Percentiles rank a stretch among this genome's conserved stretches.
Conservation (phyloP, 108 stramenopile species). For the Skeletonema potamos region DNA sequence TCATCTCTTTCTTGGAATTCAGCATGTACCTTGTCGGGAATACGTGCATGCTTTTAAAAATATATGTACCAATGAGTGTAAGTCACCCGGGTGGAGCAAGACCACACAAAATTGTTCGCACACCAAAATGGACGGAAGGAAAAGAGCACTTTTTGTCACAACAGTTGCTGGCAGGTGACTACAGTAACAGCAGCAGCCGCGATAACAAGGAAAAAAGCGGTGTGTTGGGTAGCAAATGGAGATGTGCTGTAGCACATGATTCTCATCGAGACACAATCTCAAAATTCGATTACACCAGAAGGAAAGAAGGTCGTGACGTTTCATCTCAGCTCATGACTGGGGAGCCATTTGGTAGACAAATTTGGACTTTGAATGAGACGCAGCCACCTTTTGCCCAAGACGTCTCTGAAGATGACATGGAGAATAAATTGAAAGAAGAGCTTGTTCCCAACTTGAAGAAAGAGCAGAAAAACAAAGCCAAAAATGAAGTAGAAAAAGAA, state of each 20-base stretch:
- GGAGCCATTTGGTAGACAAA: constrained; percentile 78
- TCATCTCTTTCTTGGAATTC: constrained; percentile 14
- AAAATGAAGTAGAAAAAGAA: background rate
- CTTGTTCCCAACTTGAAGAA: background rate
- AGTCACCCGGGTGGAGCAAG: constrained; percentile 79
- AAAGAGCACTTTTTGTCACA: constrained; percentile 10
- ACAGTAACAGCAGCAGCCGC: background rate
- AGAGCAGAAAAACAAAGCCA: background rate
- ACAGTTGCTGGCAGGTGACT: constrained; percentile 4
- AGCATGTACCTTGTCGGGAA: constrained; percentile 20
- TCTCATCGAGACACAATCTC: constrained; percentile 63
- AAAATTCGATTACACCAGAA: constrained; percentile 16
- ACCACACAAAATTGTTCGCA: constrained; percentile 63
- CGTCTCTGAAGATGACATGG: constrained; percentile 32
- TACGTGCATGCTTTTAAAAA: background rate
- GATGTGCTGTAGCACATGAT: constrained; percentile 69
- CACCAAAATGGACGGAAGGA: constrained; percentile 62
- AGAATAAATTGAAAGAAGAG: constrained; percentile 16
- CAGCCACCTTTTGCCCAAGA: constrained; percentile 1
- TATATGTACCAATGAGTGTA: constrained; percentile 50
- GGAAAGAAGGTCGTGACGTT: background rate
- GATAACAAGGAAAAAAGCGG: too few species aligned
- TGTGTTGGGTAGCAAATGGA: constrained; percentile 42
- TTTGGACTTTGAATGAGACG: constrained; percentile 54
- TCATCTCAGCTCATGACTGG: constrained; percentile 52